A percentile compares a stretch with the other conserved stretches of the same genome.
phyloP scores from a whole-genome alignment of 2,329 filamentous ascomycete genomes.

The Arthrobotrys sinensis region DNA sequence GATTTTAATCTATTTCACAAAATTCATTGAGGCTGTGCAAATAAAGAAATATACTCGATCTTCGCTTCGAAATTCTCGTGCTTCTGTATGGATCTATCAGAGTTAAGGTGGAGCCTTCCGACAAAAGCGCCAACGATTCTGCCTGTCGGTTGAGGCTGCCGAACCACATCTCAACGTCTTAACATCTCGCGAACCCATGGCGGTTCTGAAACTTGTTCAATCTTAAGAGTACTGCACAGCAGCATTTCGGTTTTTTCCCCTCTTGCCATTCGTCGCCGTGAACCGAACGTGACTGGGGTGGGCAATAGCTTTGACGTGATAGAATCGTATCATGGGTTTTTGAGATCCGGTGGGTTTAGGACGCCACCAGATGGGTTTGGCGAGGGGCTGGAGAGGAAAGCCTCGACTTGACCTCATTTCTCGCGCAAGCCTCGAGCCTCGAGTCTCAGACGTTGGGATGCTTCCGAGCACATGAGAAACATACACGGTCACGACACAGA shows the following conservation, averaged over 20 bases:
- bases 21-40: constrained; percentile 39
- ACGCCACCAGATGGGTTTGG: constrained; percentile 26
- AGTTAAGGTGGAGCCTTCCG: constrained; percentile 10
- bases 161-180: constrained; percentile 12
- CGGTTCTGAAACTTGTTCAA: constrained; percentile 45
- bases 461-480: constrained; percentile 8
- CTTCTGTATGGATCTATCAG: neutral
- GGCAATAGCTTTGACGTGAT: constrained; percentile 1
- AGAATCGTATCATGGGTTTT: constrained; percentile 12
- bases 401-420: neutral
- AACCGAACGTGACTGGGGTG: neutral
- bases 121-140: constrained; percentile 28
- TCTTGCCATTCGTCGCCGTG: constrained; percentile 14
- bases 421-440: neutral
- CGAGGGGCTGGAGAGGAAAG: neutral
- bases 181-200: constrained; percentile 13
- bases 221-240: constrained; percentile 31
- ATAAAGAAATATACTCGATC: neutral
- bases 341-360: neutral
- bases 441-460: constrained; percentile 15
- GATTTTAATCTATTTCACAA: constrained; percentile 20
- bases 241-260: constrained; percentile 11
- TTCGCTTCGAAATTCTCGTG: constrained; percentile 12
- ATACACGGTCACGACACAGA: constrained; percentile 1
- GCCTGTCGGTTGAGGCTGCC: constrained; percentile 36